Base-by-base conservation (phyloP, 2,329 filamentous ascomycete genomes). In the Golovinomyces cichoracearum region DNA sequence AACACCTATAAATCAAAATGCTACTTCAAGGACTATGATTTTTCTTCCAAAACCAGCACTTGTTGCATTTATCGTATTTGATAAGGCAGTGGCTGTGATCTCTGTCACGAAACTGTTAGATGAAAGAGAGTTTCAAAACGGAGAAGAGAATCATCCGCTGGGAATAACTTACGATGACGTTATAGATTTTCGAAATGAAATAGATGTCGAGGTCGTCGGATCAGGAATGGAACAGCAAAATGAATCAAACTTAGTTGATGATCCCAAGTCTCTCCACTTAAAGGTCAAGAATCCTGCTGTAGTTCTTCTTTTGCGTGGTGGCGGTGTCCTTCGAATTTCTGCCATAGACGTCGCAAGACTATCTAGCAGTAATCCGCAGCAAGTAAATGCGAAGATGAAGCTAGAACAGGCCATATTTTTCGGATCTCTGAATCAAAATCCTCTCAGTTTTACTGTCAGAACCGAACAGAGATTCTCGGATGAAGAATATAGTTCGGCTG, bases 371-470 rank as follows among this genome's bases (percentile, higher is more conserved):
- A 63, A 65, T 48, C 68, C 73, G 4, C 75, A 74, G 1, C 64
- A 68, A 54, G 73, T 93, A 15, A 86, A 82, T 1, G 81, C 83
- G 5, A 90, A 84, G 63, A 83, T 77, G 63, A 93, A 90, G 63
- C 71, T 98, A 37, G 84, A 94, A 59, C 86, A 98, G 64, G 86
- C 86, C 2, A 81, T 95, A 1, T 95, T 94, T 64, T 95, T 84
- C 60, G 86, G 86, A 1, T 76, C 75, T 45, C 76, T 82, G 59
- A 72, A 78, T 52, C 76, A 83, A 57, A 95, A 85, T 57, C 81
- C 88, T n/a, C 65, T 98, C n/a, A 77, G 85, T 52, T 84, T 98
- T 57, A 74, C 79, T 40, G 72, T 77, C 40, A 73, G 74, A 53
- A 68, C 73, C 35, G 75, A 77, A 49, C 66, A 78, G 44, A 68